phyloP scores from a whole-genome alignment of 2,329 filamentous ascomycete genomes.

The Phyllosticta capitalensis region DNA sequence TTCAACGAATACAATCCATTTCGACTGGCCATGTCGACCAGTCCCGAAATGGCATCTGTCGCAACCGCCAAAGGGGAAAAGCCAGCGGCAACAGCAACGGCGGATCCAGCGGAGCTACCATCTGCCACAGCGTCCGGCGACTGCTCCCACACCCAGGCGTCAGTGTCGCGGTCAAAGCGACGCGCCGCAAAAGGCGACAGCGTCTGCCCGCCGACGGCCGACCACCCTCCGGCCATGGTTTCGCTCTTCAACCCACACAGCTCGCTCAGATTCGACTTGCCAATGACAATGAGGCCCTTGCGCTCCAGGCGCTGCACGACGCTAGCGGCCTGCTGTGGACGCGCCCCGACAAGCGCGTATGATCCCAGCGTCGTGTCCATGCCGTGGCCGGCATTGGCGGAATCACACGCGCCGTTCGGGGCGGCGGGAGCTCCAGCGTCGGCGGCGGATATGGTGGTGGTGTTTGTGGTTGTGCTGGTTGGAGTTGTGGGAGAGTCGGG shows the following conservation, averaged over 20 bases:
- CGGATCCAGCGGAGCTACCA: conserved; percentile 30
- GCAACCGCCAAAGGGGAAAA: conserved; percentile 32
- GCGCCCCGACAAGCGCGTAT: conserved; percentile 29
- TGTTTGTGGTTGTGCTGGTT: neutral
- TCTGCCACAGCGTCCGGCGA: conserved; percentile 26
- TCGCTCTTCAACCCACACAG: conserved; percentile 28
- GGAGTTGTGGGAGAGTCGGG: neutral
- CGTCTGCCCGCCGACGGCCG: conserved; percentile 30
- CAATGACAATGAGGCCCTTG: conserved; percentile 33
- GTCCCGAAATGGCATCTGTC: conserved; percentile 31
- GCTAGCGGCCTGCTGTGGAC: conserved; percentile 24
- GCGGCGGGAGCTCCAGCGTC: neutral
- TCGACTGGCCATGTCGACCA: conserved; percentile 31
- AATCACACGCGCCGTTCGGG: neutral
- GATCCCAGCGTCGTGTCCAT: conserved; percentile 35
- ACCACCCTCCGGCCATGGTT: conserved; percentile 32
- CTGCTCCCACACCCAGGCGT: conserved; percentile 17
- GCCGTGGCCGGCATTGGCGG: conserved; percentile 13
- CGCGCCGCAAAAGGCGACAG: conserved; percentile 30
- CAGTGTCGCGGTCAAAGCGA: conserved; percentile 27
- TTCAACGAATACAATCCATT: conserved; percentile 32
- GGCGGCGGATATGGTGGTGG: neutral
- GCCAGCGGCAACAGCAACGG: conserved; percentile 30
- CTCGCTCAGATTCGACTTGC: conserved; percentile 34
- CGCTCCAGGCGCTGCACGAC: conserved; percentile 29